Percentiles rank a stretch among this genome's conserved stretches.
Conservation (phyloP, 257 asterid genomes). For the Lavandula angustifolia region DNA sequence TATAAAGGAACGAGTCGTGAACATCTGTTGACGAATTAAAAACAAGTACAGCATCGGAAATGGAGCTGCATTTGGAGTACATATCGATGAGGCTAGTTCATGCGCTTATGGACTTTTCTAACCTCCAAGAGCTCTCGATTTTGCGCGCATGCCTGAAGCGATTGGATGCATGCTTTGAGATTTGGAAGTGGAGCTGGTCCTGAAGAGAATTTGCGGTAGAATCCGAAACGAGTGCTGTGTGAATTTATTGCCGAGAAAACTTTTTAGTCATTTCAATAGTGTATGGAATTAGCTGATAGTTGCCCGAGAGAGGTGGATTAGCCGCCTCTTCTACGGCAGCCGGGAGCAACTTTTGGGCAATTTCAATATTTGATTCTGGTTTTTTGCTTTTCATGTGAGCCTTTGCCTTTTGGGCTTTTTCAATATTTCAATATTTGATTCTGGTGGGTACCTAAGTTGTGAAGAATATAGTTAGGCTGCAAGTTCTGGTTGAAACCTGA, state of each 20-base stretch:
- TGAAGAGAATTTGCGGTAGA: constrained; percentile 42
- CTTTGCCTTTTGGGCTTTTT: neutral
- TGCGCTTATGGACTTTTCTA: constrained; percentile 51
- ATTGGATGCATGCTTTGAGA: constrained; percentile 44
- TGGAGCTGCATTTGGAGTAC: constrained; percentile 77
- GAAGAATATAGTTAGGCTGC: no score
- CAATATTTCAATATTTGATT: no score
- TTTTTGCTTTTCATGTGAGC: neutral
- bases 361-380: neutral
- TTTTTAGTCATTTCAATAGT: constrained; percentile 23
- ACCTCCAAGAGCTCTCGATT: constrained; percentile 50
- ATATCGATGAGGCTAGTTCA: constrained; percentile 85
- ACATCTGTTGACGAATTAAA: constrained; percentile 46
- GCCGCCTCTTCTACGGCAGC: constrained; percentile 19
- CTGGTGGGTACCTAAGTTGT: no score
- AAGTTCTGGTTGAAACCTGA: no score
- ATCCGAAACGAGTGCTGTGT: constrained; percentile 15
- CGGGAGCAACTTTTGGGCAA: neutral
- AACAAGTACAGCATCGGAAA: constrained; percentile 58
- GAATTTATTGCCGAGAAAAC: constrained; percentile 21
- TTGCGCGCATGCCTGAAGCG: constrained; percentile 70
- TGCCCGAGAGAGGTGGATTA: constrained; percentile 19
- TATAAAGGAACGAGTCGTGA: constrained; percentile 65
- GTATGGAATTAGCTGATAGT: neutral
- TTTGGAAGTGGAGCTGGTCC: constrained; percentile 27